Evolutionary conservation across 2,329 filamentous ascomycete species (phyloP), one percentile per base, ranked within the genome.

Genomic region (Claviceps capensis): DNA sequence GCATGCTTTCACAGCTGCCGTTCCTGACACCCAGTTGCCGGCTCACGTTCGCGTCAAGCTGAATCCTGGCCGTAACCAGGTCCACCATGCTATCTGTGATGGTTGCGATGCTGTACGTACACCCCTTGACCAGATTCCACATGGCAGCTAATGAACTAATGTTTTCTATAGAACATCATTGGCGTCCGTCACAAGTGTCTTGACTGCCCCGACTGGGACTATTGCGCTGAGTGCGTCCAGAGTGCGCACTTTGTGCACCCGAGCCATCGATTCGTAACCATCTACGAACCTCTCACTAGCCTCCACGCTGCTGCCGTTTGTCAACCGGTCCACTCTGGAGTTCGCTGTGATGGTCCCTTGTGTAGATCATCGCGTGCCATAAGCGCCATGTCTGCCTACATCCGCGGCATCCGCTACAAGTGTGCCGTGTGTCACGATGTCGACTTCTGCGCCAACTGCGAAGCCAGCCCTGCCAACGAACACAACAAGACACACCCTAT

Each of bases 401-500:
- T 98, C 61, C 76, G 77, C 51, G 94, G 93, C 49, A 78, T 85
- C 55, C 87, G 93, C 57, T 98, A 93, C 79, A 98, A 98, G 81
- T 98, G 93, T 65, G 88, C 91, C 50, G 85, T 98, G 52, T 98
- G 93, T 74, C 78, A 94, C 63, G 90, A 98, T 66, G 85, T 85
- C 37, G 93, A 98, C 69, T 95, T 96, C 73, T 98, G 93, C 66
- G 88, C 86, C 63, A 86, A 80, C 63, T 98, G 93, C 71, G 94
- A 98, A 72, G 88, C 91, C 48, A 82, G 82, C 61, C 93, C 93
- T 7, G 75, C 75, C 57, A 91, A 94, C 67, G 74, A 72, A 22
- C 93, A 98, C 74, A 96, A 97, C 74, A 83, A 82, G 68, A 95
- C 90, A n/a, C 93, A 98, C 62, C 93, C 93, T 30, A 74, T 98